Evolutionary conservation across 306 rosid species (phyloP).

Genomic region (Dryas drummondii): DNA sequence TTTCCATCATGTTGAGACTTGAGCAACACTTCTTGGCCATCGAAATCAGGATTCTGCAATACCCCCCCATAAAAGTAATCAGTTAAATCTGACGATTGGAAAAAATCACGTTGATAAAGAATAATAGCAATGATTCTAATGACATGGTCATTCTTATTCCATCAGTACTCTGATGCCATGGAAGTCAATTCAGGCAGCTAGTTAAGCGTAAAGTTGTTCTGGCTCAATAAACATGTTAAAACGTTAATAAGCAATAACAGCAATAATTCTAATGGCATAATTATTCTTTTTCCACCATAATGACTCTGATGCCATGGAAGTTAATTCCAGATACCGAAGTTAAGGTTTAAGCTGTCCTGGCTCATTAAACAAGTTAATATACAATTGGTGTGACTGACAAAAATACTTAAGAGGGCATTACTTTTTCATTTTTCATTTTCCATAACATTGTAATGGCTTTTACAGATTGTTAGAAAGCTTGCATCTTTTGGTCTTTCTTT

Average conservation of each 20-base stretch:
- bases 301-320: no score
- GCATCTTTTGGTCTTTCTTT: background rate
- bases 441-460: background rate
- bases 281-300: no score
- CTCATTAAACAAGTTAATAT: background rate
- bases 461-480: background rate
- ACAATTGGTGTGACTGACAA: no score
- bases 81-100: conserved; percentile 11
- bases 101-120: conserved; percentile 5
- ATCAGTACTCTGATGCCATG: background rate
- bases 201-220: background rate
- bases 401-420: no score
- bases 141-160: background rate
- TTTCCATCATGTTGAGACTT: conserved; percentile 51
- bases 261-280: no score
- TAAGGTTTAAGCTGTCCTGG: no score
- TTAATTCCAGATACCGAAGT: no score
- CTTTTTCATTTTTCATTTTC: background rate
- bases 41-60: conserved; percentile 53
- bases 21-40: conserved; percentile 57
- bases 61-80: background rate
- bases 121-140: background rate
- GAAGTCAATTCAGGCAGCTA: background rate
- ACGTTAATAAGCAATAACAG: no score
- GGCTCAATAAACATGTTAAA: no score